Evolutionary conservation across 129 eudicot species (phyloP).

Genomic region (Flaveria robusta): DNA sequence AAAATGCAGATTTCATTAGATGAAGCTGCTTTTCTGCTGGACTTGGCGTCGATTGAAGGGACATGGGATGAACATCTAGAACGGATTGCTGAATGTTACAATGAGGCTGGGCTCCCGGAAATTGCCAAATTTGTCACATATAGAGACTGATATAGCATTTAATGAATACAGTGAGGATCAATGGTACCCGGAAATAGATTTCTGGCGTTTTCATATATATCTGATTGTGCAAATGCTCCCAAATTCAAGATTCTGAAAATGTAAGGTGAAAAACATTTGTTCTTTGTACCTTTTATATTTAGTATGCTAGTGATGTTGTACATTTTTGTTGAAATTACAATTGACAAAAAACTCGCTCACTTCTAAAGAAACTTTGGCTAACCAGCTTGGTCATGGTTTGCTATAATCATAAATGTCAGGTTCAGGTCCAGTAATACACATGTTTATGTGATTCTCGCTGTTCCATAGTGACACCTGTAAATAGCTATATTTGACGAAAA

Average conservation of each 20-base stretch:
- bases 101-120: slow-evolving; percentile 68
- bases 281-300: slow-evolving; percentile 5
- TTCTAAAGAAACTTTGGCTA: not conserved
- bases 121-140: slow-evolving; percentile 73
- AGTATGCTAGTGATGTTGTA: slow-evolving; percentile 24
- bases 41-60: slow-evolving; percentile 87
- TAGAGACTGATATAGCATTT: slow-evolving; percentile 50
- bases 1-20: slow-evolving; percentile 74
- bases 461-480: too few species aligned
- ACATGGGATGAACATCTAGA: slow-evolving; percentile 76
- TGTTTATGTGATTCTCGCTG: too few species aligned
- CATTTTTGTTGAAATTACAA: slow-evolving; percentile 8
- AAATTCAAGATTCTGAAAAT: slow-evolving; percentile 2
- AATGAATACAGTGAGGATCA: slow-evolving; percentile 19
- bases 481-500: too few species aligned
- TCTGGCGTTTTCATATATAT: slow-evolving; percentile 10
- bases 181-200: slow-evolving; percentile 22
- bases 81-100: slow-evolving; percentile 83
- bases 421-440: too few species aligned
- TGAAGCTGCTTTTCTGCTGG: slow-evolving; percentile 93
- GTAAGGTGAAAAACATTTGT: slow-evolving; percentile 4
- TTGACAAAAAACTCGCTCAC: not conserved
- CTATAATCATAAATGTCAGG: too few species aligned
- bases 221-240: slow-evolving; percentile 6
- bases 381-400: not conserved